These are phyloP conservation scores for Microstroma glucosiphilum DNA, from an alignment of 1,284 basidiomycete genomes.

Conservation along the genomic window DNA sequence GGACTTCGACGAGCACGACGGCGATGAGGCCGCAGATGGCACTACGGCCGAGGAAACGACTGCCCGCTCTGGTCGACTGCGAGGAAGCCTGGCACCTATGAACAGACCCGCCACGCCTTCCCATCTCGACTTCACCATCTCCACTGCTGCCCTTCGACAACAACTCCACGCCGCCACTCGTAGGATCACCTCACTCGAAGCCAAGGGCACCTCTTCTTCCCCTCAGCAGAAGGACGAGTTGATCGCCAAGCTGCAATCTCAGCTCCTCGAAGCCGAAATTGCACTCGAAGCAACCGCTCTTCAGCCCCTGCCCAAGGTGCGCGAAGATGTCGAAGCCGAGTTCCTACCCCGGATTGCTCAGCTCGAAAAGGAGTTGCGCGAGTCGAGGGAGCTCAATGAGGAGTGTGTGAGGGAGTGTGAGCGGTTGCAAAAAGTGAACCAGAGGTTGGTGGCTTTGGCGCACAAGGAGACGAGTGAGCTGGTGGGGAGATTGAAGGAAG, in stretches of 20 bases:
- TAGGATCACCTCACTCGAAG: conserved; percentile 26
- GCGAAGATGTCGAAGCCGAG: conserved; percentile 43
- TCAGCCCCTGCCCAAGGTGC: conserved; percentile 34
- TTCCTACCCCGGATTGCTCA: conserved; percentile 14
- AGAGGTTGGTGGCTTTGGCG: conserved; percentile 2
- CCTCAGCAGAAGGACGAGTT: conserved; percentile 19
- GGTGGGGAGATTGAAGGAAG: conserved; percentile 7
- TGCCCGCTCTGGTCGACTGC: neutral
- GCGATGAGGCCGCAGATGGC: conserved; percentile 6
- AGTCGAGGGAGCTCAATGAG: conserved; percentile 31
- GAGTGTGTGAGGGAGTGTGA: conserved; percentile 27
- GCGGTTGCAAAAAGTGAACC: conserved; percentile 22
- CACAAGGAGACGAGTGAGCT: conserved; percentile 6
- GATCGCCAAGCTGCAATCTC: conserved; percentile 27
- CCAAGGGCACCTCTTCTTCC: conserved; percentile 15
- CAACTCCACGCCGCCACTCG: conserved; percentile 36
- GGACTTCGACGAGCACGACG: neutral
- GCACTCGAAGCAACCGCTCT: conserved; percentile 36
- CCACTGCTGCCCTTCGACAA: conserved; percentile 35
- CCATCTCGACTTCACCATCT: conserved; percentile 26
- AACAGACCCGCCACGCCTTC: conserved; percentile 10
- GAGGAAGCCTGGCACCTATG: neutral
- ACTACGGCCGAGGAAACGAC: neutral
- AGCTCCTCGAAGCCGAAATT: conserved; percentile 37
- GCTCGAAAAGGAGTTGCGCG: conserved; percentile 17